Percentiles rank a stretch among this genome's conserved stretches.
Evolutionary conservation across 2,329 filamentous ascomycete species (phyloP).

Genomic region (Elsinoe necatrix): DNA sequence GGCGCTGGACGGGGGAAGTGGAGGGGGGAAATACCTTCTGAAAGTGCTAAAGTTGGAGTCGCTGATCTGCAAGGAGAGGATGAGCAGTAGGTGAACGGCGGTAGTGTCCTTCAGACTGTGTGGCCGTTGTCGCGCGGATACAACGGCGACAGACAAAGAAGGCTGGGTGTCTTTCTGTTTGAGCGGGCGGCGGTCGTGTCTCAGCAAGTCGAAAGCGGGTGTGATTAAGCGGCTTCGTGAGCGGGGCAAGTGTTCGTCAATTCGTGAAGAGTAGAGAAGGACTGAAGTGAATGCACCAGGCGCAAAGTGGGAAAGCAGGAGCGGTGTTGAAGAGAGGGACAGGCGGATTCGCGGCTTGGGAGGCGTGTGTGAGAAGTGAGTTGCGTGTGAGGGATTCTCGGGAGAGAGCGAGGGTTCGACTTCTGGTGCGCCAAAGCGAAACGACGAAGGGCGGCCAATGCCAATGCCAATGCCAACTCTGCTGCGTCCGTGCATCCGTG

Average conservation of each 20-base stretch:
- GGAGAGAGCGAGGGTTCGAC: not conserved
- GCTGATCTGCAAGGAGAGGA: not conserved
- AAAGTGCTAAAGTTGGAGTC: not conserved
- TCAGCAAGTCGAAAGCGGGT: not conserved
- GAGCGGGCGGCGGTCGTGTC: slow-evolving; percentile 6
- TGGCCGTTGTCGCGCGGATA: slow-evolving; percentile 14
- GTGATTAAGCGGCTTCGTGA: not conserved
- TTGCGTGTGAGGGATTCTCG: not conserved
- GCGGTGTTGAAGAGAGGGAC: not conserved
- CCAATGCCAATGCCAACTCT: not conserved
- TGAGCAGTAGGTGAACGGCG: slow-evolving; percentile 1
- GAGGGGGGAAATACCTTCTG: not conserved
- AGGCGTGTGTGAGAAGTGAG: slow-evolving; percentile 4
- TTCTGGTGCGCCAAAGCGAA: not conserved
- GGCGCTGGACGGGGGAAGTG: not conserved
- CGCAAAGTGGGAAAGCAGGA: not conserved
- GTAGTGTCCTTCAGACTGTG: slow-evolving; percentile 2
- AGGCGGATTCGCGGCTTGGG: not conserved
- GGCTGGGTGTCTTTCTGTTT: slow-evolving; percentile 16
- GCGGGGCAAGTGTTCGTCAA: not conserved
- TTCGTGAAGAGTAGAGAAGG: slow-evolving; percentile 8
- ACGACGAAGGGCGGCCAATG: not conserved
- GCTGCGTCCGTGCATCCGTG: not conserved
- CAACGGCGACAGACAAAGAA: slow-evolving; percentile 16
- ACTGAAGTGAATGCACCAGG: slow-evolving; percentile 10